A percentile compares a stretch with the other conserved stretches of the same genome.
Evolutionary conservation across 257 asterid species (phyloP).

Genomic region (Scutellaria minor): DNA sequence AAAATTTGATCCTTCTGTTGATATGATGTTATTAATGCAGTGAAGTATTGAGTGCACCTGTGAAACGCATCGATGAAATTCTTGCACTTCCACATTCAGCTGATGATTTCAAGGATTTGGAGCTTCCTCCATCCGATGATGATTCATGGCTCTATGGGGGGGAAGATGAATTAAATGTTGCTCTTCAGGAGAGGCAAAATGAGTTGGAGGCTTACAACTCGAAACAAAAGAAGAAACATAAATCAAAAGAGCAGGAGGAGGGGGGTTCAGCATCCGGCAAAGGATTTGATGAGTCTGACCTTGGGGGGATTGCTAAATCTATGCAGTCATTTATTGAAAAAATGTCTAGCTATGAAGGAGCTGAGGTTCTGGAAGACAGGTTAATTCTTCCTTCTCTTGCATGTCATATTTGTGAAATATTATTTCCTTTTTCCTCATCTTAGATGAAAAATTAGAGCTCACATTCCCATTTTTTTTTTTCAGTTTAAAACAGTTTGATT

Average conservation of each 20-base stretch:
- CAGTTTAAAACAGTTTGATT: too few relatives aligned
- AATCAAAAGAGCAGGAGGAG: slow-evolving; percentile 58
- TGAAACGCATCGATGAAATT: slow-evolving; percentile 76
- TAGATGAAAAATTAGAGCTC: slow-evolving; percentile 2
- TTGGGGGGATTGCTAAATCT: slow-evolving; percentile 79
- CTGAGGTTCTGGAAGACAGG: slow-evolving; percentile 87
- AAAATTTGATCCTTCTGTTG: slow-evolving; percentile 16
- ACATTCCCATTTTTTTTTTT: background rate
- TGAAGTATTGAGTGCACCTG: slow-evolving; percentile 76
- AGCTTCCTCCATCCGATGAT: slow-evolving; percentile 86
- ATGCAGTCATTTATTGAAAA: slow-evolving; percentile 81
- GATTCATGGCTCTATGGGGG: slow-evolving; percentile 96
- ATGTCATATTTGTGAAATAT: background rate
- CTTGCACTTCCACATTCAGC: slow-evolving; percentile 75
- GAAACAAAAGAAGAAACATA: slow-evolving; percentile 63
- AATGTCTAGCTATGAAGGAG: slow-evolving; percentile 85
- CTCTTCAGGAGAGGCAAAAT: slow-evolving; percentile 84
- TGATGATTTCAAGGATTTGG: slow-evolving; percentile 61
- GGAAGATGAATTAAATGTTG: slow-evolving; percentile 83
- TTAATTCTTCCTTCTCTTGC: slow-evolving; percentile 33
- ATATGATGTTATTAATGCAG: slow-evolving; percentile 51
- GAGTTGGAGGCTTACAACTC: slow-evolving; percentile 79
- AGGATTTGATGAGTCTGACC: slow-evolving; percentile 58
- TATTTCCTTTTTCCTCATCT: slow-evolving; percentile 27
- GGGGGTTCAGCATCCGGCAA: slow-evolving; percentile 51